Evolutionary conservation across 768 basidiomycete species (phyloP).

Genomic region (Boletus sp.): DNA sequence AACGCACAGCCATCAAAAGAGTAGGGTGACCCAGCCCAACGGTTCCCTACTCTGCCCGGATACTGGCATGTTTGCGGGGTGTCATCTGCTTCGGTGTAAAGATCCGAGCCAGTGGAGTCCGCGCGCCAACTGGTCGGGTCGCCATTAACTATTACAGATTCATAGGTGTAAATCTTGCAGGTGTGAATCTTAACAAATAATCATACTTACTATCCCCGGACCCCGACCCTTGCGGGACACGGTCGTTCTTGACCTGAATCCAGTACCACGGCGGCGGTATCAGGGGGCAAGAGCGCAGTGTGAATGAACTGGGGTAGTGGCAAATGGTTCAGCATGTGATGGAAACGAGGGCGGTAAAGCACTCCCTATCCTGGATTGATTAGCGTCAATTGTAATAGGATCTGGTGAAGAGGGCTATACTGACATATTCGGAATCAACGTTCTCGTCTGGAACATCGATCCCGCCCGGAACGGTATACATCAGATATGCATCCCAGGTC

Average conservation of each 20-base stretch:
- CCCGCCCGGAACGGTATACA: not conserved
- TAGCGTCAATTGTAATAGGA: not conserved
- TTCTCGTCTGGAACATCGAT: not conserved
- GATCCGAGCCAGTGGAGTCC: not conserved
- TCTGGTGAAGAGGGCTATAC: not conserved
- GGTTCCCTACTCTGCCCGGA: not conserved
- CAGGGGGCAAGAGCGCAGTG: no score
- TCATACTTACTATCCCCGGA: constrained; percentile 7
- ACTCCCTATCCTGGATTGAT: not conserved
- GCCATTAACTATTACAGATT: not conserved
- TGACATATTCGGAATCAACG: not conserved
- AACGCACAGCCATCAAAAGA: not conserved
- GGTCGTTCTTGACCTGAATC: not conserved
- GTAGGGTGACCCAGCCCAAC: not conserved
- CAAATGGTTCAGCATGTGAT: not conserved
- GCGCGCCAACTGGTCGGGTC: constrained; percentile 1
- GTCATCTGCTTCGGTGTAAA: not conserved
- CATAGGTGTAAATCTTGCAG: constrained; percentile 3
- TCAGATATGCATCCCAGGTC: not conserved
- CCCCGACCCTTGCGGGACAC: not conserved
- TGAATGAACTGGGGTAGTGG: not conserved
- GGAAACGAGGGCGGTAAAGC: no score
- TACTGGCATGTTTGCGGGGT: not conserved
- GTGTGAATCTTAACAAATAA: constrained; percentile 4
- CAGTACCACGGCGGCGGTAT: not conserved